Base-by-base conservation (phyloP, 2,329 filamentous ascomycete species). In the Fusarium sp. region DNA sequence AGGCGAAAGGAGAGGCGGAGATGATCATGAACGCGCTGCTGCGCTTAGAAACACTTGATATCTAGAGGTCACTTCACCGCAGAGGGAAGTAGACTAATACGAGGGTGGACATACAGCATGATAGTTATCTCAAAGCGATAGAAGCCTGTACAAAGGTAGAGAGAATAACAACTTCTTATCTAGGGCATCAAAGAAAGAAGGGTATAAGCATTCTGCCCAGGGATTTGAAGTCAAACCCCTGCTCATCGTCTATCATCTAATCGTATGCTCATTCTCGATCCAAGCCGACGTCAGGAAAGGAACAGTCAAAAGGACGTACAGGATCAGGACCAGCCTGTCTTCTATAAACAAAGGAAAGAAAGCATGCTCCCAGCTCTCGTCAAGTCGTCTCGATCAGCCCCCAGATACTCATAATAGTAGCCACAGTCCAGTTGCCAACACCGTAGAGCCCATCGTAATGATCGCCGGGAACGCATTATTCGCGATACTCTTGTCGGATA, bases 1-100 rank as follows among this genome's bases (percentile, higher is more conserved):
- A 81, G 82, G 75, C 80, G 81, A 74, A 80, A 78, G 76, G 79
- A 81, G 72, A 82, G 78, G 73, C 74, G 75, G 23, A 62, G 67
- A 29, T 67, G 60, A 57, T 76, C 71, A 58, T 53, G 23, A 14
- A 23, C 20, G 29, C 40, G 16, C 29, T 36, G 36, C n/a, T 34
- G 40, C 54, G 57, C 67, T 71, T 67, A 58, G 34, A 16, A 59
- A 33, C 18, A n/a, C 49, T 60, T 61, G 53, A 56, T 54, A 70
- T 50, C 62, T 70, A 70, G 55, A 63, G 57, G 59, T 50, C 61
- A 31, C 62, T 56, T 70, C 56, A 55, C 54, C 69, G 50, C 51
- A 64, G 62, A 33, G 25, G 27, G 53, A 42, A 58, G 61, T 46
- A 42, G 42, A 40, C 59, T 50, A 61, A 64, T 42, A 60, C 58